Conservation (phyloP, 345 rosid genomes). For the Pistacia vera region DNA sequence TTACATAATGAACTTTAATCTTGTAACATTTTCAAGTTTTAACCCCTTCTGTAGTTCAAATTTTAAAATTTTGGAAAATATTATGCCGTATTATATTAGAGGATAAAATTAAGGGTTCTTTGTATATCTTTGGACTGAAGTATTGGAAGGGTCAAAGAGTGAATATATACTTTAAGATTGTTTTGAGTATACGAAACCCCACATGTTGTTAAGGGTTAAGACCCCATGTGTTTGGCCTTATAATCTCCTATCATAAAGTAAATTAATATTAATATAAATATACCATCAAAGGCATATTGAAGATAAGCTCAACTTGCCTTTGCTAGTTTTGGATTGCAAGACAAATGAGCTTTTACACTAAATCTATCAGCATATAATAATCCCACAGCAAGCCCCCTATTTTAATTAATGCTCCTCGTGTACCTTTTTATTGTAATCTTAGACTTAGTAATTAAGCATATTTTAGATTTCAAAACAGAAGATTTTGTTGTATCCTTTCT, state of each 20-base stretch:
- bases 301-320: slow-evolving; percentile 35
- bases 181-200: slow-evolving; percentile 38
- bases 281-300: slow-evolving; percentile 1
- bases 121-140: slow-evolving; percentile 21
- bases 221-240: slow-evolving; percentile 25
- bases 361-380: not conserved
- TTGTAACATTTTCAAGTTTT: too few species aligned
- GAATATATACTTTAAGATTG: slow-evolving; percentile 3
- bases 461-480: slow-evolving; percentile 18
- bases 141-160: slow-evolving; percentile 10
- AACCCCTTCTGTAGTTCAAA: too few species aligned
- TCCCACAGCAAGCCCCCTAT: slow-evolving; percentile 1
- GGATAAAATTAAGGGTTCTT: not conserved
- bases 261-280: not conserved
- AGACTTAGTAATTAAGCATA: not conserved
- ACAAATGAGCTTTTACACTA: slow-evolving; percentile 6
- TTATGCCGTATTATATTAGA: too few species aligned
- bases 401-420: slow-evolving; percentile 18
- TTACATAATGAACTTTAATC: too few species aligned
- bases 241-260: slow-evolving; percentile 18
- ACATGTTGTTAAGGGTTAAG: slow-evolving; percentile 25
- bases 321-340: slow-evolving; percentile 21
- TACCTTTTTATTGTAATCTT: slow-evolving; percentile 26
- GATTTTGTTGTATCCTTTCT: too few species aligned
- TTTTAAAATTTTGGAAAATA: too few species aligned